A percentile compares a stretch with the other conserved stretches of the same genome.
These are phyloP conservation scores for Zygosaccharomyces gambellarensis DNA, from an alignment of 805 yeast species.

Conservation along the genomic window DNA sequence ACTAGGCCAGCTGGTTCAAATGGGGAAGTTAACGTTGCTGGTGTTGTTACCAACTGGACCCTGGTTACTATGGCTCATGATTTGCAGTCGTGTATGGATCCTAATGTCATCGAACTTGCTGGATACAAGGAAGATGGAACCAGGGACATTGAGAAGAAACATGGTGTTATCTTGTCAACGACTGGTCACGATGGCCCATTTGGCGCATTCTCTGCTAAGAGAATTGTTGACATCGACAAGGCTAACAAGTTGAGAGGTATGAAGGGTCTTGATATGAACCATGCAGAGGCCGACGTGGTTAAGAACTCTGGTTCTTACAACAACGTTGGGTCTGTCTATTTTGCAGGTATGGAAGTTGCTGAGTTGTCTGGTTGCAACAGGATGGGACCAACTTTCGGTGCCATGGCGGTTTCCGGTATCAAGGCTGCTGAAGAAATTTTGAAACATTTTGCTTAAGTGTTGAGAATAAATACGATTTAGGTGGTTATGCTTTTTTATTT, in stretches of 20 bases:
- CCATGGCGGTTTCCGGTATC: constrained; percentile 74
- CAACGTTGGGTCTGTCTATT: constrained; percentile 32
- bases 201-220: constrained; percentile 74
- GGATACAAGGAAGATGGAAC: constrained; percentile 33
- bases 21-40: constrained; percentile 63
- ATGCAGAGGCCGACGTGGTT: constrained; percentile 71
- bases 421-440: constrained; percentile 61
- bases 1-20: constrained; percentile 56
- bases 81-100: constrained; percentile 77
- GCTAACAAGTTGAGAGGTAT: constrained; percentile 54
- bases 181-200: constrained; percentile 83
- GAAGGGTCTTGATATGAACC: constrained; percentile 77
- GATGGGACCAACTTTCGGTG: constrained; percentile 84
- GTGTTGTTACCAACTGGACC: constrained; percentile 83
- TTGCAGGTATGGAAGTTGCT: constrained; percentile 71
- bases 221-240: constrained; percentile 50
- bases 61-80: constrained; percentile 71
- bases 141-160: constrained; percentile 34
- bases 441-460: constrained; percentile 26
- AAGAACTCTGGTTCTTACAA: constrained; percentile 49
- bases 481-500: not conserved
- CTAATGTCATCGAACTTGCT: constrained; percentile 63
- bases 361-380: constrained; percentile 74
- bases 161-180: constrained; percentile 58
- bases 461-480: constrained; percentile 3